Base-by-base conservation (phyloP, 2,329 filamentous ascomycete species). In the Neophaeococcomyces aloes region DNA sequence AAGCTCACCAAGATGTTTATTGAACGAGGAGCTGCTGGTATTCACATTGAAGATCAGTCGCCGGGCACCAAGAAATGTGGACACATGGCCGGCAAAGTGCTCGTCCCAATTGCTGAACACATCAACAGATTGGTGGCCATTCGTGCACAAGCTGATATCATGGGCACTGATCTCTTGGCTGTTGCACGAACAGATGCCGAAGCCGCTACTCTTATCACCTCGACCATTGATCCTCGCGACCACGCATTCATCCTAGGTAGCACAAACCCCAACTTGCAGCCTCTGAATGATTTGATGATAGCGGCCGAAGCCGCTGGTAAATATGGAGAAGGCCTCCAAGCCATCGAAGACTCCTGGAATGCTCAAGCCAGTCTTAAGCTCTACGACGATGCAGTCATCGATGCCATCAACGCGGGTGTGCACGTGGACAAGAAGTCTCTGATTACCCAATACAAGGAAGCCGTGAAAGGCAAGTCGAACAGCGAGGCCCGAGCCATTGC, bases 41-140 rank as follows among this genome's bases (percentile, higher is more conserved):
- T 98, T 59, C 91, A 98, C 68, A 95, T 98, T 56, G 91, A 98
- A 68, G 91, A 98, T 64, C 91, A 96, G 68, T 89, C 91, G 3
- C 89, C 91, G 2, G 91, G 91, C 43, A 96, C 91, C 38, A 98
- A 98, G 78, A 98, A 98, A 77, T 98, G 91, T 65, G 91, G 91
- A 51, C 91, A 96, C 70, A 96, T 96, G 91, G 91, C 91, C 53
- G 91, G 91, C 60, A 96, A 96, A 71, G 91, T 96, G 33, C 74
- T 98, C 48, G 91, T 98, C 41, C 91, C 91, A 39, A 93, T 95
- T 61, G 85, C 79, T 66, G 91, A 98, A 71, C 91, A 98, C 71
- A 95, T 96, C 70, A 96, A 95, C 72, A 83, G 91, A 44, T 75
- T 98, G 43, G 87, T 98, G 39, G 88, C 91, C 56, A 96, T 98